Conservation (phyloP, 257 asterid species). For the Primulina tabacum region DNA sequence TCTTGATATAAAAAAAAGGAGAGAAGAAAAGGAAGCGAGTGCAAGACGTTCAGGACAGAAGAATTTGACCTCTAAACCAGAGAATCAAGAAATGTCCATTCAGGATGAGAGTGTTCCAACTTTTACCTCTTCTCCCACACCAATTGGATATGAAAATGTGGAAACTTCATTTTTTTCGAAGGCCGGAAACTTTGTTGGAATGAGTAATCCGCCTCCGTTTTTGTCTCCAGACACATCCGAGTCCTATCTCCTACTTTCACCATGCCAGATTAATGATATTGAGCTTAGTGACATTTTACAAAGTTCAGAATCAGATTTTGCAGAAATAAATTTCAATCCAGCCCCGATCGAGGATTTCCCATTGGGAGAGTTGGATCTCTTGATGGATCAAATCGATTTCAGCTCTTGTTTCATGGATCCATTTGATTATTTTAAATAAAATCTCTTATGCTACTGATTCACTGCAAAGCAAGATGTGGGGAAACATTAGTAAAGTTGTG, state of each 20-base stretch:
- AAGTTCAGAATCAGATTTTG: not conserved
- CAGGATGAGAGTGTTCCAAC: conserved; percentile 25
- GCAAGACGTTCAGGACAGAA: conserved; percentile 15
- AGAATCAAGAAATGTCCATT: conserved; percentile 21
- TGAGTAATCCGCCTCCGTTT: not conserved
- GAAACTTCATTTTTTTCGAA: not conserved
- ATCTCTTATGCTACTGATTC: not conserved
- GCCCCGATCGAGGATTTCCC: not conserved
- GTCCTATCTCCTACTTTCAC: not conserved
- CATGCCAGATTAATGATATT: not conserved
- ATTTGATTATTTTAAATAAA: not conserved
- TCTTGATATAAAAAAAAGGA: conserved; percentile 9
- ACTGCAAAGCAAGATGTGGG: not conserved
- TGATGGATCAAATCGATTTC: not conserved
- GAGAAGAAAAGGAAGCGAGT: conserved; percentile 23
- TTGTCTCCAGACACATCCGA: not conserved
- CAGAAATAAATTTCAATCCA: not conserved
- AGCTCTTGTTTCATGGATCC: not conserved
- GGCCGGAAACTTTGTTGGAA: not conserved
- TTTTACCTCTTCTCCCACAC: not conserved
- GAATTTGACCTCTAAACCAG: conserved; percentile 14
- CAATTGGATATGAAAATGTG: not conserved
- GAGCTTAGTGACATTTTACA: not conserved
- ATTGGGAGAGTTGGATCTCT: not conserved
- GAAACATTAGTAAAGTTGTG: not conserved